Conservation (phyloP, 2,329 filamentous ascomycete genomes). For the Aureobasidium subglaciale region DNA sequence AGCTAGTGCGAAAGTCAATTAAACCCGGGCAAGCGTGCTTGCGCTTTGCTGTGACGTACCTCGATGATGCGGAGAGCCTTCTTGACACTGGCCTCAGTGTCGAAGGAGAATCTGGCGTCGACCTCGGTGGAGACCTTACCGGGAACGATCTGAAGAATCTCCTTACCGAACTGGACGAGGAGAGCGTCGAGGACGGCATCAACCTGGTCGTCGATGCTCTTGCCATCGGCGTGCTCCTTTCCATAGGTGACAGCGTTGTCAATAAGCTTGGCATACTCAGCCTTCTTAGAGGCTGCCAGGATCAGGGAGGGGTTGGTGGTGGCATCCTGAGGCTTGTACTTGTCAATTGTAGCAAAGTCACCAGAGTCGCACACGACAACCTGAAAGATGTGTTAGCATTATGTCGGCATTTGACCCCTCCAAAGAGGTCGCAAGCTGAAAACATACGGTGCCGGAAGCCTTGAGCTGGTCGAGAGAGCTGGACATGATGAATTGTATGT, state of each 20-base stretch:
- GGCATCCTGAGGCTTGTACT: slow-evolving; percentile 99
- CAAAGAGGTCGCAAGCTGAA: slow-evolving; percentile 16
- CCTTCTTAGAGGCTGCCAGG: slow-evolving; percentile 95
- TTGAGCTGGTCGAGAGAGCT: slow-evolving; percentile 95
- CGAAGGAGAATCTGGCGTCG: slow-evolving; percentile 91
- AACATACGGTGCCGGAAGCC: slow-evolving; percentile 86
- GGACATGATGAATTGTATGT: slow-evolving; percentile 53
- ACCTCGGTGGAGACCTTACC: slow-evolving; percentile 99
- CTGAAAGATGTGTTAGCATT: slow-evolving; percentile 38
- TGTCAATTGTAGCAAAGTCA: slow-evolving; percentile 78
- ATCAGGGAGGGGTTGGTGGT: slow-evolving; percentile 99
- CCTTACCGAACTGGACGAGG: slow-evolving; percentile 94
- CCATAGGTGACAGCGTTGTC: slow-evolving; percentile 78
- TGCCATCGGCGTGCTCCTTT: slow-evolving; percentile 58
- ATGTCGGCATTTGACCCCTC: slow-evolving; percentile 4
- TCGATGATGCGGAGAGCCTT: slow-evolving; percentile 98
- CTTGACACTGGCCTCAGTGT: slow-evolving; percentile 81
- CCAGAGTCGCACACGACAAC: slow-evolving; percentile 96
- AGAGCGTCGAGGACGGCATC: slow-evolving; percentile 87
- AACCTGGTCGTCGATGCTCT: slow-evolving; percentile 68
- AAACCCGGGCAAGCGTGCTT: neutral
- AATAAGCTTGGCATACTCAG: slow-evolving; percentile 89
- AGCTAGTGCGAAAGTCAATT: slow-evolving; percentile 52
- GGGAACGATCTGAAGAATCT: slow-evolving; percentile 94
- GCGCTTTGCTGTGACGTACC: slow-evolving; percentile 45